Conservation (phyloP, 2,329 filamentous ascomycete genomes). For the Monosporascus sp. region DNA sequence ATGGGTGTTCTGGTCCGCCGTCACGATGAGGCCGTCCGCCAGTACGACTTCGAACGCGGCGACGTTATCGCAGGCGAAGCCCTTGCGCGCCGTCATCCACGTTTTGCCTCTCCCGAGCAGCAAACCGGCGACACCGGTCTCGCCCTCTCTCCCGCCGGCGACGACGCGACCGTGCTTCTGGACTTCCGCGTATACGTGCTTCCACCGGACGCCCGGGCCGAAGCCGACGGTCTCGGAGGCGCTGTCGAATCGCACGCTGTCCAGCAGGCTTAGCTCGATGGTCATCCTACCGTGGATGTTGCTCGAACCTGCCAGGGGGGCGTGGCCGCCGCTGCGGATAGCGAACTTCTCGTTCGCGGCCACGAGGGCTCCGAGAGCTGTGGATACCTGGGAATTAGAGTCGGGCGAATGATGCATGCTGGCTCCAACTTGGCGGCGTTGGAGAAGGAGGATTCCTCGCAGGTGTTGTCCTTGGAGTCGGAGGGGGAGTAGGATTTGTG, state of each 20-base stretch:
- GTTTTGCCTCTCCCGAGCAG: constrained; percentile 12
- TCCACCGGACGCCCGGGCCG: constrained; percentile 17
- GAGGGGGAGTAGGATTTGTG: too few relatives aligned
- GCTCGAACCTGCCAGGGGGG: constrained; percentile 31
- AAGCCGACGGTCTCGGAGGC: constrained; percentile 21
- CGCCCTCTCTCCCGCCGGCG: constrained; percentile 10
- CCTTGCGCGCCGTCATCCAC: constrained; percentile 19
- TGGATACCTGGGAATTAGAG: not conserved
- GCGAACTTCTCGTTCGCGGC: constrained; percentile 24
- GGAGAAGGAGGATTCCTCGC: not conserved
- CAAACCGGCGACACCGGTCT: constrained; percentile 15
- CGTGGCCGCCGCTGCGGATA: constrained; percentile 39
- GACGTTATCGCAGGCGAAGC: constrained; percentile 38
- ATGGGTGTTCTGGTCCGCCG: not conserved
- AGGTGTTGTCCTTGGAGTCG: too few relatives aligned
- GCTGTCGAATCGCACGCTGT: constrained; percentile 13
- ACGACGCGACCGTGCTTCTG: constrained; percentile 8
- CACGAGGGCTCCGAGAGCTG: not conserved
- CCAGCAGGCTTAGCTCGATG: constrained; percentile 19
- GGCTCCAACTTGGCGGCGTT: constrained; percentile 1
- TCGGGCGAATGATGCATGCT: not conserved
- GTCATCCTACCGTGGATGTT: constrained; percentile 33
- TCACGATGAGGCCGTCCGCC: constrained; percentile 8
- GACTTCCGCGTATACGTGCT: constrained; percentile 9
- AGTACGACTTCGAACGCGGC: constrained; percentile 35